Evolutionary conservation across 805 yeast species (phyloP), one percentile per base, ranked within the genome.

Genomic region (Tetrapisispora nanseiensis): DNA sequence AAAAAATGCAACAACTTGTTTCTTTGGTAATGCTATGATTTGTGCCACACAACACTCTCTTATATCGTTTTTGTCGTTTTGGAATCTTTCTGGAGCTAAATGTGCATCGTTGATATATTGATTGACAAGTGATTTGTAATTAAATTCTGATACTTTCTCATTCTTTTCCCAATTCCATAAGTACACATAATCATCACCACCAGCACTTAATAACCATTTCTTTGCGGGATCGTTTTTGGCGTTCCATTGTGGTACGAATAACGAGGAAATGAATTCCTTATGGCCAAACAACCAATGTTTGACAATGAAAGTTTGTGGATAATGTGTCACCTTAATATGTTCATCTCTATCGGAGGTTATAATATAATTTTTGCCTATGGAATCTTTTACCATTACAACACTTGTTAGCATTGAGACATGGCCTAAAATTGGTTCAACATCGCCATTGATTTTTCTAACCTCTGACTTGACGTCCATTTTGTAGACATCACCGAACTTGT

Each of bases 341-440:
- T 92, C 99, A 63, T 92, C 99, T 63, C 98, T 75, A 66, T 92
- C 99, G 30, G 89, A 78, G 1, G 95, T 79, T 42, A 90, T 70
- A 13, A 89, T 59, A 46, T 63, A 82, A 34, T 61, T 42, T 45
- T 74, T 72, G 8, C 70, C 73, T 0, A 48, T 35, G 1, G 52
- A 23, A 39, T 51, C 53, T 22, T 39, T 44, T 2, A 47, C 43
- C 37, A 52, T 39, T n/a, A 49, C 41, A 2, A 89, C 72, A 48
- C 80, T 86, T n/a, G 95, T 83, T 46, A 92, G 72, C 96, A 92
- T 86, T 3, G 97, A 89, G 5, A 92, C 97, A 63, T 92, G 99
- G 7, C 99, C 99, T 41, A 90, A 66, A 6, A 90, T 70, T 2
- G 97, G 97, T 4, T 71, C 70, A 31, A 54, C 60, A 4, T 45